Evolutionary conservation across 805 yeast genomes (phyloP).

Genomic region (Ascoidea tarda): DNA sequence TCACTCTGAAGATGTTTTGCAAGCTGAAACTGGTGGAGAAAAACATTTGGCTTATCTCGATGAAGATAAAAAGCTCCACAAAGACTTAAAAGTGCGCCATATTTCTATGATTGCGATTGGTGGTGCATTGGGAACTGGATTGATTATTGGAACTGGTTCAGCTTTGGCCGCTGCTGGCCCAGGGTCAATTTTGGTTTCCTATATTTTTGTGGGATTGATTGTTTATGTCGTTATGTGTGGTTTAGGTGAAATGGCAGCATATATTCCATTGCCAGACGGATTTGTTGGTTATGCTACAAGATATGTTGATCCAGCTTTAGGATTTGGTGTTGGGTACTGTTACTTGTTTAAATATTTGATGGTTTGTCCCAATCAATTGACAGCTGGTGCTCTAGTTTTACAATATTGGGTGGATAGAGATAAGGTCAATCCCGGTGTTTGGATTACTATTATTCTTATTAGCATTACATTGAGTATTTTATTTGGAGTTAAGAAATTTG

Average conservation of each 20-base stretch:
- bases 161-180: constrained; percentile 65
- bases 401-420: constrained; percentile 34
- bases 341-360: constrained; percentile 38
- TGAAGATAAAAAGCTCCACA: neutral
- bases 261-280: constrained; percentile 50
- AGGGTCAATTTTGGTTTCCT: constrained; percentile 45
- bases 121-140: constrained; percentile 74
- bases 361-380: constrained; percentile 41
- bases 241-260: constrained; percentile 57
- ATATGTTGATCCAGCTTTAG: constrained; percentile 40
- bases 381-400: constrained; percentile 39
- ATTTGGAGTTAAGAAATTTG: constrained; percentile 31
- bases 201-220: constrained; percentile 50
- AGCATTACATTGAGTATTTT: constrained; percentile 27
- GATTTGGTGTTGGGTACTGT: constrained; percentile 44
- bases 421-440: constrained; percentile 30
- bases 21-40: no score
- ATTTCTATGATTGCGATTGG: constrained; percentile 69
- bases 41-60: neutral
- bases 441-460: constrained; percentile 35
- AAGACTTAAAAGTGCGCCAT: constrained; percentile 33
- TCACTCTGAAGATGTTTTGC: no score
- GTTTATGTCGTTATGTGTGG: constrained; percentile 59
- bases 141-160: constrained; percentile 63
- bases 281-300: constrained; percentile 48